These are phyloP conservation scores for Eucalyptus cloeziana DNA, from an alignment of 345 rosid genomes.

Conservation along the genomic window DNA sequence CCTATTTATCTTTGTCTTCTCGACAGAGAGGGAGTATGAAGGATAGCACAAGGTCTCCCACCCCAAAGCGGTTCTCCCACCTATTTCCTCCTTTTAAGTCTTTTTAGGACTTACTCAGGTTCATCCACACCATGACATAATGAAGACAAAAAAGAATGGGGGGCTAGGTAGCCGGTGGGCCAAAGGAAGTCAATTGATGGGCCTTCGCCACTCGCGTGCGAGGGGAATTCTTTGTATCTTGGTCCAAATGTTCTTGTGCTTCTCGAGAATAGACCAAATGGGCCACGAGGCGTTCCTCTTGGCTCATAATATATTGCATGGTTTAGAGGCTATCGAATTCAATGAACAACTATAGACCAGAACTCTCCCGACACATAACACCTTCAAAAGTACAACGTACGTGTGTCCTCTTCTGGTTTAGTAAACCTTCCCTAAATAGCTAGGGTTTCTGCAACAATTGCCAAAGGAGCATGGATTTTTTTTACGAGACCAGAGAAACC, in stretches of 20 bases:
- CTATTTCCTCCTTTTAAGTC: too few species aligned
- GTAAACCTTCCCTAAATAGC: not conserved
- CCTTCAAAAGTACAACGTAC: not conserved
- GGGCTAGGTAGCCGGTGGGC: too few species aligned
- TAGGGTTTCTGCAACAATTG: not conserved
- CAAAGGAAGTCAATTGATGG: too few species aligned
- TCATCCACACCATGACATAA: too few species aligned
- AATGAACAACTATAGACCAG: not conserved
- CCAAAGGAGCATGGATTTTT: not conserved
- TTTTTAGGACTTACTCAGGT: too few species aligned
- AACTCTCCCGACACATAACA: rapidly evolving
- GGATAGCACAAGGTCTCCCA: too few species aligned
- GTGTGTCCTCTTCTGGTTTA: not conserved
- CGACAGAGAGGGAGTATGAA: too few species aligned
- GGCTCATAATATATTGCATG: not conserved
- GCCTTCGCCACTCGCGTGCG: too few species aligned
- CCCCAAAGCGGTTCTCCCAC: too few species aligned
- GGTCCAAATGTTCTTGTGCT: too few species aligned
- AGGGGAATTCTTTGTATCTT: not conserved
- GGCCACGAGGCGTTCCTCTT: not conserved
- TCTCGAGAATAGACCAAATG: not conserved
- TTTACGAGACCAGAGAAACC: not conserved
- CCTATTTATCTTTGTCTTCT: too few species aligned
- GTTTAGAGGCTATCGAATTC: not conserved
- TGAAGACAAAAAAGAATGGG: too few species aligned